phyloP scores from a whole-genome alignment of 192 early-diverging fungal genomes.

The Rhizophagus clarus region DNA sequence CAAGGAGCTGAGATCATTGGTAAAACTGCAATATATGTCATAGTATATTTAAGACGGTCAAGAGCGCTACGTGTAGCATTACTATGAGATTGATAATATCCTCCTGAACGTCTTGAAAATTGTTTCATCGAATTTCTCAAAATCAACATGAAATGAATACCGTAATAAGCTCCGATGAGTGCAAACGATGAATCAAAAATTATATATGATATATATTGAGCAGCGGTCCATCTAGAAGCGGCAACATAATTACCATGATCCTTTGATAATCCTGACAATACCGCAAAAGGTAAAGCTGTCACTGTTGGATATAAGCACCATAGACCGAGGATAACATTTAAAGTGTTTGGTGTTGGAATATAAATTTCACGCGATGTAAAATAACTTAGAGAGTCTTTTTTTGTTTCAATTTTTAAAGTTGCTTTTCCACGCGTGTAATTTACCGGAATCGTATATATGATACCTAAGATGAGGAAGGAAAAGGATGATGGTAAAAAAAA shows the following conservation, averaged over 20 bases:
- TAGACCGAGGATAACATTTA: neutral
- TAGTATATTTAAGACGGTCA: constrained; percentile 30
- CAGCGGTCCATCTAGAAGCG: neutral
- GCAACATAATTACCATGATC: neutral
- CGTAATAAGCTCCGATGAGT: neutral
- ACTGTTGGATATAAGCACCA: constrained; percentile 21
- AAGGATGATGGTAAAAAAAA: neutral
- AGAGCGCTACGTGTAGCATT: constrained; percentile 18
- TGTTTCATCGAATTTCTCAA: constrained; percentile 12
- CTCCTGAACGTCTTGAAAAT: neutral
- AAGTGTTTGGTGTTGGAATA: neutral
- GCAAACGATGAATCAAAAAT: constrained; percentile 2
- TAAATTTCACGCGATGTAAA: neutral
- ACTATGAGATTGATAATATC: neutral
- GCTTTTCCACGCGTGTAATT: constrained; percentile 4
- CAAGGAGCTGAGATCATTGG: constrained; percentile 11
- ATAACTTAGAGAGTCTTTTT: neutral
- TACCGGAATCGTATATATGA: constrained; percentile 30
- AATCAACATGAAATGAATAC: constrained; percentile 22
- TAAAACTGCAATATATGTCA: constrained; percentile 20
- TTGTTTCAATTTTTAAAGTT: neutral
- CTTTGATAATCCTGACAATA: constrained; percentile 17
- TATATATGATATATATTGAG: constrained; percentile 7
- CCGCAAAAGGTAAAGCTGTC: constrained; percentile 3
- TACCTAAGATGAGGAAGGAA: too few species aligned